Conservation (phyloP, 306 rosid species). For the Quercus cerris region DNA sequence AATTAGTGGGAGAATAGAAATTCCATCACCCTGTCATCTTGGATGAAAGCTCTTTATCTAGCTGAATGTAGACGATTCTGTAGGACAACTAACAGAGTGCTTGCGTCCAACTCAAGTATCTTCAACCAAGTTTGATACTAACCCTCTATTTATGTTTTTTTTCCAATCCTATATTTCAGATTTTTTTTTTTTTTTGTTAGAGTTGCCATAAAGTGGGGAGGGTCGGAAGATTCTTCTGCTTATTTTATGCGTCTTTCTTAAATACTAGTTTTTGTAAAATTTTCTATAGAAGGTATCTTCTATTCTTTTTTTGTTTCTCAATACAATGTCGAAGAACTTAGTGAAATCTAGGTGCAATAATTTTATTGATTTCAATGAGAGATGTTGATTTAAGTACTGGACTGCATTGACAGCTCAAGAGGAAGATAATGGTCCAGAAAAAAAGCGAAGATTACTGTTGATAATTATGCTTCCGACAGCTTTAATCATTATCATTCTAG, state of each 20-base stretch:
- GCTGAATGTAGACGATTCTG: neutral
- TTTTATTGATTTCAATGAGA: neutral
- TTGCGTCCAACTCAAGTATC: neutral
- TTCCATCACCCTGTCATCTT: neutral
- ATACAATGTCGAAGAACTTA: neutral
- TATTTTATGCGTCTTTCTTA: too few species aligned
- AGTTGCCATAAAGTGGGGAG: neutral
- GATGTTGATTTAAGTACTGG: neutral
- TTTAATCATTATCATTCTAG: constrained; percentile 4
- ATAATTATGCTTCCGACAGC: constrained; percentile 18
- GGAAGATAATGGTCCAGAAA: constrained; percentile 6
- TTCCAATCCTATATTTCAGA: too few species aligned
- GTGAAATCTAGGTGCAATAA: neutral
- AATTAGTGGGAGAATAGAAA: neutral
- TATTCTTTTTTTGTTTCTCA: neutral
- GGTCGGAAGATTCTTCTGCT: neutral
- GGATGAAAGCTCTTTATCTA: neutral
- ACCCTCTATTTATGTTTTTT: neutral
- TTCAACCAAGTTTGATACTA: neutral
- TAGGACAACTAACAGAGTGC: neutral
- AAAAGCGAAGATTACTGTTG: constrained; percentile 4
- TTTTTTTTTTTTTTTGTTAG: neutral
- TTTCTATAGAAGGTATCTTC: neutral
- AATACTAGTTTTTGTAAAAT: neutral
- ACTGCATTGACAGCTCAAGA: constrained; percentile 19